Base-by-base conservation (phyloP, 1,284 basidiomycete species). In the Pseudozyma sp. region DNA sequence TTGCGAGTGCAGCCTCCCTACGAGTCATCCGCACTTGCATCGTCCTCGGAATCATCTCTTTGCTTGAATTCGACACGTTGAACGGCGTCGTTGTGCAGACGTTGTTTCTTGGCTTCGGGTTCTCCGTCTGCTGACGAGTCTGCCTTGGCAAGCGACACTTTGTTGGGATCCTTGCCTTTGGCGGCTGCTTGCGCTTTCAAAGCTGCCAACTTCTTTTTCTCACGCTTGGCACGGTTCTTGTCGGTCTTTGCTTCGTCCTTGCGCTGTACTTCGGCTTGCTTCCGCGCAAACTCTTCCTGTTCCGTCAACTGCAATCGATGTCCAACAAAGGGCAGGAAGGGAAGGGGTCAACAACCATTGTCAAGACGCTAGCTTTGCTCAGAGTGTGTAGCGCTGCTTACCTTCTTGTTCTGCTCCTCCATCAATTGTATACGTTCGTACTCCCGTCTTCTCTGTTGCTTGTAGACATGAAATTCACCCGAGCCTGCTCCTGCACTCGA, bases 341-440 rank as follows among this genome's bases (percentile, higher is more conserved):
- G 1, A 18, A 9, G 43, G 58, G 49, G 42, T 62, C 16, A 50
- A 10, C 16, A 13, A 18, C 14, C 13, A 1, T 35, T 35, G 16
- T 5, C 16, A 21, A 18, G 9, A 21, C 40, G 18, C 9, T 13
- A 3, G 52, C 11, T 6, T 50, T n/a, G 38, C 25, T 31, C 25
- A 6, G 25, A 31, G 25, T 31, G 25, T 31, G 25, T 31, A 31
- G 6, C 25, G 25, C 25, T 31, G 18, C 88, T 70, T 77, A 95
- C 96, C 86, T 92, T 92, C 80, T 89, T 88, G 10, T 90, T 86
- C 74, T 90, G 87, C 70, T 97, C 94, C 74, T 97, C 93, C 89
- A 99, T 91, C 10, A 96, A 80, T 86, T 93, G 94, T 59, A 99
- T 85, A 52, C 97, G 88, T 85, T 99, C 97, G 80, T 96, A 98